These are phyloP conservation scores for Atalantia buxifolia DNA, from an alignment of 345 rosid species.

Conservation along the genomic window DNA sequence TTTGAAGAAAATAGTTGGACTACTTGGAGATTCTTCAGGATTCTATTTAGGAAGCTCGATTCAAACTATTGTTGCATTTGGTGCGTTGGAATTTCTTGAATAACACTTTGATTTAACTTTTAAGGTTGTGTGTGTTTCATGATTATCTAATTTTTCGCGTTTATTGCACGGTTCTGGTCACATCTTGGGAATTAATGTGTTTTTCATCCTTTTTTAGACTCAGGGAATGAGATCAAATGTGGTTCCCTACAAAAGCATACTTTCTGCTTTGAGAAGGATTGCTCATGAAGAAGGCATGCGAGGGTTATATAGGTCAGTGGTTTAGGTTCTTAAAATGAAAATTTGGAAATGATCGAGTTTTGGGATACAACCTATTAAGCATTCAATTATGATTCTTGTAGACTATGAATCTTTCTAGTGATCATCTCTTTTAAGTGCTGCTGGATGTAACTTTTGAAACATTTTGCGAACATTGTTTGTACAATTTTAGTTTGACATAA, in stretches of 20 bases:
- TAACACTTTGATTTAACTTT: neutral
- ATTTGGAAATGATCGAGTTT: neutral
- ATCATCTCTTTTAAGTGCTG: neutral
- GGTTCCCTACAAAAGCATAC: constrained; percentile 73
- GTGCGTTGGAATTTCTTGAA: neutral
- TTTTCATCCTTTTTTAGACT: constrained; percentile 35
- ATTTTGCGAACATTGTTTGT: constrained; percentile 1
- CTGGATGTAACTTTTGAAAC: neutral
- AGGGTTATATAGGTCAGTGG: constrained; percentile 82
- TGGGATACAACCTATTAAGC: neutral
- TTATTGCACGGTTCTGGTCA: neutral
- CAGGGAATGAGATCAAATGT: constrained; percentile 74
- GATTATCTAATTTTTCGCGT: neutral
- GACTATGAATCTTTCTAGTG: neutral
- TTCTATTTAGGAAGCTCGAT: neutral
- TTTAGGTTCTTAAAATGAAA: constrained; percentile 2
- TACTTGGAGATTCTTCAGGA: neutral
- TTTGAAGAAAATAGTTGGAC: neutral
- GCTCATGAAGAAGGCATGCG: constrained; percentile 79
- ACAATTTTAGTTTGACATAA: neutral
- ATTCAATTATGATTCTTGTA: neutral
- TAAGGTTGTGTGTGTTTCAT: neutral
- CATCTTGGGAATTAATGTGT: constrained; percentile 3
- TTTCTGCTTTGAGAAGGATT: constrained; percentile 81
- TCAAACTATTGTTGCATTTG: neutral